Percentiles rank a stretch among this genome's conserved stretches.
Evolutionary conservation across 2,329 filamentous ascomycete genomes (phyloP).

Genomic region (Aspergillus japonicus): DNA sequence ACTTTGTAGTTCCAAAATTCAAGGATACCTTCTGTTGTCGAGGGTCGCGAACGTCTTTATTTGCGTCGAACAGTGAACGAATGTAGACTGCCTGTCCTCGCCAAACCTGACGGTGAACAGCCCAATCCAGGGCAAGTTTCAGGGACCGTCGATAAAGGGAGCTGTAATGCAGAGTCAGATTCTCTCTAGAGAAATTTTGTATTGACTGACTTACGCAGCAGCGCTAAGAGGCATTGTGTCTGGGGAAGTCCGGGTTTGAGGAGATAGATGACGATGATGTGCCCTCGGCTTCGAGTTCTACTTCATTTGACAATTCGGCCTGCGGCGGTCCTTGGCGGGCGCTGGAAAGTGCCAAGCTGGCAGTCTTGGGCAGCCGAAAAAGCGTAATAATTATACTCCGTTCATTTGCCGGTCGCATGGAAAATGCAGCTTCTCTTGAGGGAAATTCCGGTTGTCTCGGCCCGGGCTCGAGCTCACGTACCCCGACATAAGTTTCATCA

Average conservation of each 20-base stretch:
- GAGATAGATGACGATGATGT: neutral
- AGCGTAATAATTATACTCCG: slow-evolving; percentile 38
- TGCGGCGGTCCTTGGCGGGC: neutral
- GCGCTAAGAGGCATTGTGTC: slow-evolving; percentile 37
- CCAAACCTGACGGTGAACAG: slow-evolving; percentile 89
- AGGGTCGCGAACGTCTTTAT: slow-evolving; percentile 78
- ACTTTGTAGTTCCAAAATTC: slow-evolving; percentile 34
- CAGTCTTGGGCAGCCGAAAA: slow-evolving; percentile 17
- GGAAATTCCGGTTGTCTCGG: slow-evolving; percentile 33
- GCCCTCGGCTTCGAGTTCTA: neutral
- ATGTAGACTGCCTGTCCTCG: slow-evolving; percentile 96
- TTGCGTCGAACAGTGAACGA: slow-evolving; percentile 90
- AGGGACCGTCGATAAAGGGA: slow-evolving; percentile 86
- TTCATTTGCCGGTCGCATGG: slow-evolving; percentile 26
- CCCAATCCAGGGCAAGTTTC: slow-evolving; percentile 93
- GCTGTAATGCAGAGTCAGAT: slow-evolving; percentile 43
- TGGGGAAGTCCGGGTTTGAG: neutral
- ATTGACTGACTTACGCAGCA: slow-evolving; percentile 36
- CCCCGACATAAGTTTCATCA: slow-evolving; percentile 21
- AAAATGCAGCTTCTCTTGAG: slow-evolving; percentile 17
- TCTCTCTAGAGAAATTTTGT: slow-evolving; percentile 7
- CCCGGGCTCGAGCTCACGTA: slow-evolving; percentile 22
- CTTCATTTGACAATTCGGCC: neutral
- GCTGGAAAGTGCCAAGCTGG: slow-evolving; percentile 25
- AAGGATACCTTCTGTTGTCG: slow-evolving; percentile 73